phyloP scores from a whole-genome alignment of 495 filamentous ascomycete genomes.

The Penicillium silybi region DNA sequence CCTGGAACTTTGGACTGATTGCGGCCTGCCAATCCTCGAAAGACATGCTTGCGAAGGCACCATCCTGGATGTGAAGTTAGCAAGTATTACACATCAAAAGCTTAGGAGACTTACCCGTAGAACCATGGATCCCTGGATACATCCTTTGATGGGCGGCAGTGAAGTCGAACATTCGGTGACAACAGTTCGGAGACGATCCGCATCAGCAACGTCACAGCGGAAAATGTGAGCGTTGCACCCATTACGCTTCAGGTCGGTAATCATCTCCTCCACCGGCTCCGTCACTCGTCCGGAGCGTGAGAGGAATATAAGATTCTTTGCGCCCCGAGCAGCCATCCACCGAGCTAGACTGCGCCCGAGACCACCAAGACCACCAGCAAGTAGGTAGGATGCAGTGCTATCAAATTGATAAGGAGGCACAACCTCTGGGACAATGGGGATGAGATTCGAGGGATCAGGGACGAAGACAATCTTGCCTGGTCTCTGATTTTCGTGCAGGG shows the following conservation, averaged over 20 bases:
- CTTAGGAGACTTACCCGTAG: conserved; percentile 19
- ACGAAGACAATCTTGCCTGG: conserved; percentile 10
- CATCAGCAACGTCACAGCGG: conserved; percentile 20
- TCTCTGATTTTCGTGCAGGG: neutral
- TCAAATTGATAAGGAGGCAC: conserved; percentile 18
- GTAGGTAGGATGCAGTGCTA: conserved; percentile 15
- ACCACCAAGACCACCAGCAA: conserved; percentile 41
- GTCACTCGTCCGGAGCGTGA: conserved; percentile 15
- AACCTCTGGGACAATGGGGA: conserved; percentile 13
- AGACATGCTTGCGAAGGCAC: conserved; percentile 37
- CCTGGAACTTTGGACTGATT: conserved; percentile 21
- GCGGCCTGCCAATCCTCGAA: conserved; percentile 23
- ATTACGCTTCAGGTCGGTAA: conserved; percentile 2
- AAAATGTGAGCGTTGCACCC: conserved; percentile 19
- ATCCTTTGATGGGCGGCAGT: conserved; percentile 34
- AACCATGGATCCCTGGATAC: conserved; percentile 41
- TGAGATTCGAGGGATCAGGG: conserved; percentile 3
- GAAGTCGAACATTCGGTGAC: neutral
- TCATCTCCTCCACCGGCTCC: conserved; percentile 9
- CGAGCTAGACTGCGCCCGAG: conserved; percentile 33
- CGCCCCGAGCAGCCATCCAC: conserved; percentile 38
- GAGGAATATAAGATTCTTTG: conserved; percentile 24
- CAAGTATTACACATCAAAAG: neutral
- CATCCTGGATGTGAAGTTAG: conserved; percentile 25
- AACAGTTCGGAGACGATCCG: conserved; percentile 11